Evolutionary conservation across 768 basidiomycete genomes (phyloP), one percentile per base, ranked within the genome.

Genomic region (Calocybe indica): DNA sequence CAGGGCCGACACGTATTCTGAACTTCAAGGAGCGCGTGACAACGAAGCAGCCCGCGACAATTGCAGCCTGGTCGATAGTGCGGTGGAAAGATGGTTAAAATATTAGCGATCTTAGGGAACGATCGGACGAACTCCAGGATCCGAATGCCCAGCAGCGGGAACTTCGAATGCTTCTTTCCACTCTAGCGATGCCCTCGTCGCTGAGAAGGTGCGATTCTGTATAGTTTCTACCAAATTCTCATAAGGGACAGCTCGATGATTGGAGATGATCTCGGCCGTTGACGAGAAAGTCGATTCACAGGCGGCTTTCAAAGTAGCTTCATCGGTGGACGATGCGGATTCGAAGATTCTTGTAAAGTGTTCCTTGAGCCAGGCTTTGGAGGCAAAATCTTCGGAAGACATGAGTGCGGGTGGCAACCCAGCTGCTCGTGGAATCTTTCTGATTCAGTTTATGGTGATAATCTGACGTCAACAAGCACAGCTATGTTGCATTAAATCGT

Each of bases 41-140:
- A 50, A 68, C 54, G 35, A 73, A 60, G 41, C 58, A 53, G 1
- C 75, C 74, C 4, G 70, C 66, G 2, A 76, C 67, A 40, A 73
- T 60, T 4, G 62, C 57, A 1, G 57, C 55, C 70, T 73, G 14
- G 8, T 5, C 10, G 10, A 14, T 31, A 4, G 22, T 22, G 22
- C 15, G 10, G 11, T 12, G 15, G 13, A 29, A 39, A 13, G n/a
- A 14, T 31, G 6, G 13, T 14, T 32, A 6, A 11, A 9, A 14
- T 13, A 37, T 15, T 13, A 29, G 13, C 14, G 28, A 31, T 15
- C 9, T 22, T 3, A 13, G 35, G 6, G 10, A 7, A 29, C 13
- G 45, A 28, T 43, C 44, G 11, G 29, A 56, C 45, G 22, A 22
- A 22, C 33, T 51, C 44, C 50, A 38, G 46, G 43, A 7, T 40